Evolutionary conservation across 257 asterid genomes (phyloP).

Genomic region (Solanum sejunctum): DNA sequence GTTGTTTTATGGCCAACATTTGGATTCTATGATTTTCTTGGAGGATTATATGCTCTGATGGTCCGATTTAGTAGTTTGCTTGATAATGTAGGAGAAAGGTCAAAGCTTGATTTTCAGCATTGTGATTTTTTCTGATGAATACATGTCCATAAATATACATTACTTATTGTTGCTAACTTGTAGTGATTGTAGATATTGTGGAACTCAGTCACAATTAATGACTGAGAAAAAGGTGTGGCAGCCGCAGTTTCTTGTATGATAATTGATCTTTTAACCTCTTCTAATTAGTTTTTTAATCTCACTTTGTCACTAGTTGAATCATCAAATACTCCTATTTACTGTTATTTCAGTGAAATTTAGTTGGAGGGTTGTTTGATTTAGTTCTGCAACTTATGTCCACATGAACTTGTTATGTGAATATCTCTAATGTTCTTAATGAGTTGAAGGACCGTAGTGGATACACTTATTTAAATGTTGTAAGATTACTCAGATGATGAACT

Average conservation of each 20-base stretch:
- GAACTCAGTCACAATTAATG: background rate
- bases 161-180: background rate
- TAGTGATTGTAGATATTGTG: background rate
- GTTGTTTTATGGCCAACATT: background rate
- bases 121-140: background rate
- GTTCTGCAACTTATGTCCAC: background rate
- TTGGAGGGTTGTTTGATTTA: background rate
- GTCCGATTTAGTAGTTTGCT: background rate
- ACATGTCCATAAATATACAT: background rate
- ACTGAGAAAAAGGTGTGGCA: background rate
- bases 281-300: background rate
- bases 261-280: background rate
- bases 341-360: background rate
- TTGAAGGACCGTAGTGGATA: background rate
- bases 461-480: background rate
- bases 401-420: background rate
- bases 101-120: background rate
- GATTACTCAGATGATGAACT: background rate
- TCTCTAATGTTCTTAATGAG: background rate
- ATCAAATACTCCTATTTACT: background rate
- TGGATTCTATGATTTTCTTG: background rate
- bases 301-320: background rate
- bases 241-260: background rate
- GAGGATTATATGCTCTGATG: background rate
- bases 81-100: background rate